Evolutionary conservation across 352 stramenopile species (phyloP).

Genomic region (Phytophthora gonapodyides): DNA sequence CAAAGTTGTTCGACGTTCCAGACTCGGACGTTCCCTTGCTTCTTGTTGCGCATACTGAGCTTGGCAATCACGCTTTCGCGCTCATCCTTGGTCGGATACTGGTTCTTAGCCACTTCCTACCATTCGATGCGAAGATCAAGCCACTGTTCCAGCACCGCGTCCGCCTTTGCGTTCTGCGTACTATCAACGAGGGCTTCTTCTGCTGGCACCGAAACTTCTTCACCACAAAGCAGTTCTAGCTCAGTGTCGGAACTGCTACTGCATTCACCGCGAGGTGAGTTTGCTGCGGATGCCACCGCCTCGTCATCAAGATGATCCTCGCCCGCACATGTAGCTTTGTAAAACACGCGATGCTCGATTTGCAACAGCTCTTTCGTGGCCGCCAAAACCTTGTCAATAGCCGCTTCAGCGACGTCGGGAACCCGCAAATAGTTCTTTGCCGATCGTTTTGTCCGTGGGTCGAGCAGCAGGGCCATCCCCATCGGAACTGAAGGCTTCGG

Average conservation of each 20-base stretch:
- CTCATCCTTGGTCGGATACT: slow-evolving; percentile 2
- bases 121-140: neutral
- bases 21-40: neutral
- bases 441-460: neutral
- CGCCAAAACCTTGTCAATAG: neutral
- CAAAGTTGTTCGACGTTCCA: slow-evolving; percentile 10
- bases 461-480: neutral
- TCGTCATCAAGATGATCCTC: neutral
- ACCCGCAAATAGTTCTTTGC: slow-evolving; percentile 9
- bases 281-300: neutral
- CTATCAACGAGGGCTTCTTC: neutral
- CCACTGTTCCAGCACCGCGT: neutral
- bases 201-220: neutral
- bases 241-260: neutral
- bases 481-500: neutral
- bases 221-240: neutral
- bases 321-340: neutral
- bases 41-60: neutral
- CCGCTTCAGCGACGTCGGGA: neutral
- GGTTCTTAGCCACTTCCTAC: neutral
- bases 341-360: slow-evolving; percentile 1
- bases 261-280: neutral
- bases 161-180: neutral
- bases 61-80: neutral
- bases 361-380: neutral